Conservation (phyloP, 441 rosid genomes). For the Populus trichocarpa region DNA sequence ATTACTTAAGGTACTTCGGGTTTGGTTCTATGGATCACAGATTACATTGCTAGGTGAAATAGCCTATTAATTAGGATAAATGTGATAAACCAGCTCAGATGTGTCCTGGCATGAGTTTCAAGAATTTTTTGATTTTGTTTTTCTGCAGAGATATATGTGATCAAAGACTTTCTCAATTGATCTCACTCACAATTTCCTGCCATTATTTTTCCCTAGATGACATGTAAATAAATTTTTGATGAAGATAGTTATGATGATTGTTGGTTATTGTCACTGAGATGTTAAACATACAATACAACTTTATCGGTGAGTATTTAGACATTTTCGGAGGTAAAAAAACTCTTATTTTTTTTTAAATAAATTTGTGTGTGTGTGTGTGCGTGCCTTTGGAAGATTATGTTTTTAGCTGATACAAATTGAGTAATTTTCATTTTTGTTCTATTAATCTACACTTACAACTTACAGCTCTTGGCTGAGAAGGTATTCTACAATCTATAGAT, state of each 20-base stretch:
- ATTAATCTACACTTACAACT: background rate
- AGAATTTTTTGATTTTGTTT: background rate
- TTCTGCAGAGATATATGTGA: background rate
- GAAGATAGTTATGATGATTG: background rate
- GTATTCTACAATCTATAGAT: background rate
- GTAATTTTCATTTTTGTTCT: background rate
- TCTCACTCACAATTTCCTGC: background rate
- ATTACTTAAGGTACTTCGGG: background rate
- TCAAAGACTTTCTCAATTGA: background rate
- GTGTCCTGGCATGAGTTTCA: background rate
- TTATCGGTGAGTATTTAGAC: background rate
- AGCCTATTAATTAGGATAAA: background rate
- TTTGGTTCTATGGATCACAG: background rate
- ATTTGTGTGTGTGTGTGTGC: background rate
- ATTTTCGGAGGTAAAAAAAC: background rate
- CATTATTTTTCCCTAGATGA: background rate
- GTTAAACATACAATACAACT: background rate
- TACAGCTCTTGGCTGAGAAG: background rate
- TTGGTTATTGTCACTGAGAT: background rate
- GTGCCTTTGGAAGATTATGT: background rate
- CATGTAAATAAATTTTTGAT: background rate
- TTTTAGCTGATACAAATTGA: background rate
- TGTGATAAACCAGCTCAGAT: background rate
- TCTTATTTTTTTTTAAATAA: too few relatives aligned
- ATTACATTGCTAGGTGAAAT: background rate